phyloP scores from a whole-genome alignment of 1,284 basidiomycete species.

The Cryptococcus maquisensis region DNA sequence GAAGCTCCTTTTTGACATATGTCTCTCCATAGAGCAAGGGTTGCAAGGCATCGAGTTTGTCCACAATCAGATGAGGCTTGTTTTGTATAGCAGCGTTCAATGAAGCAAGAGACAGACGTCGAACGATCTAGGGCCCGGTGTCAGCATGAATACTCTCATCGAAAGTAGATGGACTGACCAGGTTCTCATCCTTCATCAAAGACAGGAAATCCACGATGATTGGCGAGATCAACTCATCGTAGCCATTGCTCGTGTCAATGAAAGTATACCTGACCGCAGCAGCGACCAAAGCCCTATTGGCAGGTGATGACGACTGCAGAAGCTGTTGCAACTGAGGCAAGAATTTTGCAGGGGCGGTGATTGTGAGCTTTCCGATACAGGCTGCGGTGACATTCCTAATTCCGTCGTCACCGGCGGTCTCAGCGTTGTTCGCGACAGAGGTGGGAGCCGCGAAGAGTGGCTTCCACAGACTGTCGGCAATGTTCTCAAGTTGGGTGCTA shows the following conservation, averaged over 20 bases:
- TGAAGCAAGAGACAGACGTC: conserved; percentile 77
- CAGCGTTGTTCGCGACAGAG: conserved; percentile 5
- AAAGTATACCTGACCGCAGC: conserved; percentile 95
- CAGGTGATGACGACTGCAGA: conserved; percentile 52
- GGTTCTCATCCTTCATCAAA: conserved; percentile 75
- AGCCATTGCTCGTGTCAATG: conserved; percentile 73
- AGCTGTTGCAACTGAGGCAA: conserved; percentile 75
- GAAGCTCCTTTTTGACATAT: conserved; percentile 69
- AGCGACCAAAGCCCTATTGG: conserved; percentile 77
- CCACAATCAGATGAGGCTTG: conserved; percentile 84
- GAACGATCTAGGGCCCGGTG: conserved; percentile 62
- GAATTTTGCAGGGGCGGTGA: conserved; percentile 80
- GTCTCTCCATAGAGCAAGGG: conserved; percentile 85
- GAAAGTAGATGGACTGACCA: conserved; percentile 56
- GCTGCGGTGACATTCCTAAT: conserved; percentile 92
- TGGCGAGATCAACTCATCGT: conserved; percentile 82
- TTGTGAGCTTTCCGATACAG: conserved; percentile 91
- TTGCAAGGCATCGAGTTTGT: conserved; percentile 71
- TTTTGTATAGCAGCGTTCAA: conserved; percentile 92
- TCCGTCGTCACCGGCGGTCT: conserved; percentile 71
- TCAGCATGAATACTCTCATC: background rate
- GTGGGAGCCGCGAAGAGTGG: conserved; percentile 72
- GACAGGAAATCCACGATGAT: conserved; percentile 85
- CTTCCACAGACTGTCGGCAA: conserved; percentile 84
- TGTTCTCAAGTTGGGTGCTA: conserved; percentile 69